Evolutionary conservation across 257 asterid genomes (phyloP), one percentile per base, ranked within the genome.

Genomic region (Scutellaria minor): DNA sequence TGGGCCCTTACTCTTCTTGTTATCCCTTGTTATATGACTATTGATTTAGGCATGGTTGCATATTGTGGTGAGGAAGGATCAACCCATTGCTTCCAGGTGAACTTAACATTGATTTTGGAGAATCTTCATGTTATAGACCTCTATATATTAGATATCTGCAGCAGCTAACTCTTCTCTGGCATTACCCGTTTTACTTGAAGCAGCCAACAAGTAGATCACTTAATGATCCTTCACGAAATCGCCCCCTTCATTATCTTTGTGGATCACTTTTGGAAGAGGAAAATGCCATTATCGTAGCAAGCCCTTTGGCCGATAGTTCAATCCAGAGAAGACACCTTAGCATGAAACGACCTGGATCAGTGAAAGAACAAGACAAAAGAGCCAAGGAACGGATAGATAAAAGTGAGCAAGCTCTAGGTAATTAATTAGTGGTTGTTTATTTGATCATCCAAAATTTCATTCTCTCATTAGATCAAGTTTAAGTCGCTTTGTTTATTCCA

Each of bases 51-150:
- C 66, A 68, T 79, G 89, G 90, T 85, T 79, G 99, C 97, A 70
- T 95, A 92, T 68, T 95, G 98, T 72, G 84, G 90, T 53, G 97
- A 84, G 69, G 98, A 91, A 45, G 98, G 99, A 80, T 83, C 81
- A 51, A 78, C 89, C 74, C 61, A 73, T 72, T 85, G 85, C 88
- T 94, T 94, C 83, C 91, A 87, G 97, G 98, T 90, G 66, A 82
- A 76, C 1, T 54, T 54, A 6, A 27, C 63, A 56, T 56, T 56
- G 63, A 56, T 56, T 24, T 56, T 56, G 18, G 18, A 56, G 63
- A 22, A 55, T 22, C 61, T 0, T 55, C 40, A 9, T 55, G 39
- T 4, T 55, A 55, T 55, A 22, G 1, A 55, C 61, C 39, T 37
- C 14, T 15, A 57, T 46, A 13, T 42, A 31, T 72, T 53, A 48